Base-by-base conservation (phyloP, 2,329 filamentous ascomycete genomes). In the Venturia effusa region DNA sequence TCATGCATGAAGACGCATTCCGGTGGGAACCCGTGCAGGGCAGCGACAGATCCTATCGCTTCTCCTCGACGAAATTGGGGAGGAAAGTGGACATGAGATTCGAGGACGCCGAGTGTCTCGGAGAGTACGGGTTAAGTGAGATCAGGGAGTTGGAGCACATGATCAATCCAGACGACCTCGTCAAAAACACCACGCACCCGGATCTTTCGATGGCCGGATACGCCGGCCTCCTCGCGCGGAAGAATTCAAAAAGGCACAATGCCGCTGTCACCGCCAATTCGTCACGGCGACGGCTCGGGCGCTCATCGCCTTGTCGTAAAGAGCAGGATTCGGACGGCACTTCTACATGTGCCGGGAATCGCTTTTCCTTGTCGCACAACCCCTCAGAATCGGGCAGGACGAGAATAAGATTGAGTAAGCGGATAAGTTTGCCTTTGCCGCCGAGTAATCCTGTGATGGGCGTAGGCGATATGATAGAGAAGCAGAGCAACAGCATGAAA, bases 61-160 rank as follows among this genome's bases (percentile, higher is more conserved):
- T 63, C 22, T 57, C 37, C 48, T 63, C 45, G 24, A 24, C 48
- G 19, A 63, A 59, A 48, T 32, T 63, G 15, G 61, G 45, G 11
- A 34, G 61, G 19, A 40, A 27, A 19, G 32, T 63, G 4, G 51
- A 63, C 0, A 34, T 63, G 24, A 27, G 17, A 13, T 63, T 63
- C 19, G 59, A 60, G 37, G 40, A 60, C 6, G 59, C 32, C 3
- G 30, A 60, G 11, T 27, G 40, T 37, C 24, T 60, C 5, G 59
- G 40, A 13, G 3, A 37, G 10, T 60, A 60, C 30, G 59, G 59
- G 19, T 43, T 60, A 43, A 37, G 59, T 24, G 22, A 60, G 22
- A 40, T 60, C n/a, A 27, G 40, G 11, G 59, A 60, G 11, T 8
- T 60, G n/a, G 37, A 60, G 17, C 24, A 60, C n/a, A 27, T 27